Percentiles rank a stretch among this genome's conserved stretches.
Conservation (phyloP, 2,329 filamentous ascomycete genomes). For the Decorospora gaudefroyi region DNA sequence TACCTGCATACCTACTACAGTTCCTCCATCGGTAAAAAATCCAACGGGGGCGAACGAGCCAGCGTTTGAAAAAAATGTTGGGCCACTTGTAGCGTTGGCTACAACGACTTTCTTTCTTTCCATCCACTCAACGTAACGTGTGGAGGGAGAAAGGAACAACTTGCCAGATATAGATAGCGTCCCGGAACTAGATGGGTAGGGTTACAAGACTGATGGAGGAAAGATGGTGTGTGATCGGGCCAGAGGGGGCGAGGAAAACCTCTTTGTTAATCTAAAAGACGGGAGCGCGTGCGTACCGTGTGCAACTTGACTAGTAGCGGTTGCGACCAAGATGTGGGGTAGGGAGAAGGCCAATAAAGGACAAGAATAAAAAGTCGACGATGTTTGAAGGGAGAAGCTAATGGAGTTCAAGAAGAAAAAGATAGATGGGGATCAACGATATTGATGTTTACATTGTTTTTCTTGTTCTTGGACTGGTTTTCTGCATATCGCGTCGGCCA, state of each 20-base stretch:
- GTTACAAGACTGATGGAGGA: constrained; percentile 1
- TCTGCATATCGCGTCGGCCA: neutral
- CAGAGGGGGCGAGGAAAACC: neutral
- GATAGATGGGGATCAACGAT: neutral
- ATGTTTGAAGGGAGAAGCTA: neutral
- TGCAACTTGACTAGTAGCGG: constrained; percentile 5
- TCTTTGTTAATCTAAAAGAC: neutral
- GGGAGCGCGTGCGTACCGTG: constrained; percentile 7
- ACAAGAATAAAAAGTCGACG: neutral
- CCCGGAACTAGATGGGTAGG: too few species aligned
- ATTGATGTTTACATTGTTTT: constrained; percentile 11
- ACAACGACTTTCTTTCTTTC: too few species aligned
- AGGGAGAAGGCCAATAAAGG: too few species aligned
- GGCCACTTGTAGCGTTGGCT: too few species aligned
- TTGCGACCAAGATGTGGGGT: neutral
- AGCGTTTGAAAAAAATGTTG: too few species aligned
- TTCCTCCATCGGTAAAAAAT: too few species aligned
- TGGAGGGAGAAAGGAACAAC: too few species aligned
- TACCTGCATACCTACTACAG: too few species aligned
- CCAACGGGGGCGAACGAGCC: too few species aligned
- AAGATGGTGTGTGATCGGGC: neutral
- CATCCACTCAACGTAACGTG: too few species aligned
- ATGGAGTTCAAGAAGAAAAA: neutral
- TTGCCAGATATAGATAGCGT: too few species aligned
- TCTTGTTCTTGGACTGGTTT: constrained; percentile 5